These are phyloP conservation scores for Nadsonia commutata DNA, from an alignment of 1,139 yeast species.

Conservation along the genomic window DNA sequence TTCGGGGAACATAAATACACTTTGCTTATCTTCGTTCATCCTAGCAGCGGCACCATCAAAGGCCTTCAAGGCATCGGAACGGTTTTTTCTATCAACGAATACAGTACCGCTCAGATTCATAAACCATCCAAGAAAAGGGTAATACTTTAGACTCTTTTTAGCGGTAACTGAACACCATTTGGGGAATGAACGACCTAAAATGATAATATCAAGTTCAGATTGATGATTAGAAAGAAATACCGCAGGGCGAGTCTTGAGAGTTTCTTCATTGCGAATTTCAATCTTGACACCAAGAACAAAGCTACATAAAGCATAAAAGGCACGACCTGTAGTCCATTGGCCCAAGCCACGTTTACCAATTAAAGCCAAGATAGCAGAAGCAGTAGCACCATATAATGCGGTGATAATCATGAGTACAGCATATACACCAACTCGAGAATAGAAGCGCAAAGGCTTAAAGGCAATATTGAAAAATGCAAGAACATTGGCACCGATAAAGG, in stretches of 20 bases:
- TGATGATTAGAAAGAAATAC: neutral
- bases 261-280: slow-evolving; percentile 6
- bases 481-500: neutral
- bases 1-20: slow-evolving; percentile 78
- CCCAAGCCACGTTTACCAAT: slow-evolving; percentile 62
- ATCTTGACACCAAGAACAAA: slow-evolving; percentile 6
- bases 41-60: slow-evolving; percentile 54
- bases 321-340: slow-evolving; percentile 62
- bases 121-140: slow-evolving; percentile 93
- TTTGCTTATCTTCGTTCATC: slow-evolving; percentile 46
- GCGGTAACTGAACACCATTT: slow-evolving; percentile 86
- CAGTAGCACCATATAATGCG: slow-evolving; percentile 24
- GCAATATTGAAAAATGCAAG: neutral
- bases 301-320: slow-evolving; percentile 1
- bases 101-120: slow-evolving; percentile 83
- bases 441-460: slow-evolving; percentile 13
- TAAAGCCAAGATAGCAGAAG: neutral
- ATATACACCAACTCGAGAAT: slow-evolving; percentile 22
- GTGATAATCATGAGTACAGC: slow-evolving; percentile 16
- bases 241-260: slow-evolving; percentile 1
- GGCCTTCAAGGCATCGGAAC: slow-evolving; percentile 59
- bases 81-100: slow-evolving; percentile 69
- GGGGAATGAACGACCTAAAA: slow-evolving; percentile 74
- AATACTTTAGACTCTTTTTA: slow-evolving; percentile 63
- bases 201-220: slow-evolving; percentile 38